Evolutionary conservation across 139 green algal genomes (phyloP), one percentile per base, ranked within the genome.

Genomic region (Auxenochlorella pyrenoidosa): DNA sequence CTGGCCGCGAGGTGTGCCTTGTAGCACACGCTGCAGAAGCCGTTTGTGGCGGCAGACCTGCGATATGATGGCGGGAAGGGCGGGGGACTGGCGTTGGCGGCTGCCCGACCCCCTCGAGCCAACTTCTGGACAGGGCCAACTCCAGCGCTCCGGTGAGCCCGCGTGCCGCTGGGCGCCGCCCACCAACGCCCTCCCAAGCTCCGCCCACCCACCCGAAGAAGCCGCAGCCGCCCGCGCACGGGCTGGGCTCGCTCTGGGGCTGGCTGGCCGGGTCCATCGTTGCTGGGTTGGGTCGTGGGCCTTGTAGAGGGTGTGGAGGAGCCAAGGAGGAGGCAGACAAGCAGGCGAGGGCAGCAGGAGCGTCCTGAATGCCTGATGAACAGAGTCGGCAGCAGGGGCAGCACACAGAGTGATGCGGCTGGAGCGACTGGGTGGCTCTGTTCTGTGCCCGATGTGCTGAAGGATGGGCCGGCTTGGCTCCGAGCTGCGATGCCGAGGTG

Each of bases 1-100:
- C 30, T 41, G 75, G 16, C 8, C 6, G 79, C 54, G 8, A 59
- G 60, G 36, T 86, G 65, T 15, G 81, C 81, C 81, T 86, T 77
- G 41, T 38, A 87, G 83, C 88, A 91, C 77, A 89, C 84, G 77
- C 76, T 87, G 84, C 88, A 91, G 58, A 89, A 75, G 44, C 84
- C 77, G 40, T 81, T 24, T 3, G 88, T 91, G 34, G 63, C 88
- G 1, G 78, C 26, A 19, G 82, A 85, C 75, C 88, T 91, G 82
- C 38, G 30, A 19, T 16, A 5, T 22, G 13, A 5, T 41, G 30
- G 16, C 8, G 58, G 51, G 32, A 54, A 26, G 54, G 40, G 47
- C 44, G 32, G 16, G 0, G 47, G 76, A 40, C 40, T 34, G 30
- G 76, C 13, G 40, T 21, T 22, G 24, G 79, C 34, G 79, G 63